Base-by-base conservation (phyloP, 2,329 filamentous ascomycete species). In the Botrytis tulipae region DNA sequence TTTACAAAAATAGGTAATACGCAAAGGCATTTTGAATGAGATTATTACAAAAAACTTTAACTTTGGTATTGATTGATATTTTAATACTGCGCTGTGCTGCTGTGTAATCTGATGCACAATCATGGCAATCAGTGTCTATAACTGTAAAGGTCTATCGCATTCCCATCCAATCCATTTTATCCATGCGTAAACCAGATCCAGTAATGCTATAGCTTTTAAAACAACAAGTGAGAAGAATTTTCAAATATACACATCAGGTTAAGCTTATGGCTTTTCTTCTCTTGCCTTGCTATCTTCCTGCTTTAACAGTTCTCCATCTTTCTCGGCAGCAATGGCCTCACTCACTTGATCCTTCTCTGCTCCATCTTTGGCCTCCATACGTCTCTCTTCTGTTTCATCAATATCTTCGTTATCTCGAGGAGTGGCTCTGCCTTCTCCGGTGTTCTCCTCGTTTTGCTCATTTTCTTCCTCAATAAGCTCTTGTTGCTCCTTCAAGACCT, bases 391-490 rank as follows among this genome's bases (percentile, higher is more conserved):
- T 85, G 95, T 94, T 83, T 98, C 96, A 80, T 98, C 95, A 78
- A 98, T 98, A 81, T 98, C 89, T 75, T 97, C 93, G 44, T 91
- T 90, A 79, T 98, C 96, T 80, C 94, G 93, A 1, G 93, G 93
- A 14, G 91, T 91, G 22, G 91, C 87, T 69, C 92, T 87, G 20
- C 93, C 93, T 59, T 89, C 90, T 79, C 90, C 90, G 82, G 93
- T 90, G 83, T 93, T 93, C 82, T 92, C 89, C 81, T 94, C 89
- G 80, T 93, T 93, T 85, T 99, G 95, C 85, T 96, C 89, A 76
- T 95, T 97, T 86, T 99, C 96, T 82, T 99, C 96, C 76, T 97
- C 92, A 74, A 99, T 99, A 76, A 99, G 90, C 82, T 98, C 96
- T 83, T 99, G 93, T 86, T 99, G 96, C 86, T 99, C 96, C 88